Conservation (phyloP, 768 basidiomycete genomes). For the Phylloporus rhodoxanthus region DNA sequence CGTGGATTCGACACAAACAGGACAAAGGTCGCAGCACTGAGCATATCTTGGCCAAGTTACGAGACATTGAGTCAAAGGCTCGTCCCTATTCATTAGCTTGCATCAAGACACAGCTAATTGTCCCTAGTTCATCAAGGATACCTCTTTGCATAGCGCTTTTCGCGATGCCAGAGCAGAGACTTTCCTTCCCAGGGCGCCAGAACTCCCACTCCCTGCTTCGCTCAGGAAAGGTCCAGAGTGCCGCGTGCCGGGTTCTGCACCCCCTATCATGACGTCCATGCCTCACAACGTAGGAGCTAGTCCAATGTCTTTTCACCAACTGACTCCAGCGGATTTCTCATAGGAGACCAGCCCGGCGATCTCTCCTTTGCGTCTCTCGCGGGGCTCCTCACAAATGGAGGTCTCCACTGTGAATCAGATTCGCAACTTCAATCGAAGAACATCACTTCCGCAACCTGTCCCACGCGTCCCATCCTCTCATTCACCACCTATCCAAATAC, state of each 20-base stretch:
- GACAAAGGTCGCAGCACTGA: slow-evolving; percentile 25
- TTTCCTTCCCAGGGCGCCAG: slow-evolving; percentile 21
- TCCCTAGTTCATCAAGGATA: slow-evolving; percentile 27
- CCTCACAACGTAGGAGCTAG: neutral
- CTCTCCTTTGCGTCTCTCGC: slow-evolving; percentile 1
- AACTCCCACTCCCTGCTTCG: slow-evolving; percentile 21
- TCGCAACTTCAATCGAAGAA: neutral
- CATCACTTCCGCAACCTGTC: slow-evolving; percentile 4
- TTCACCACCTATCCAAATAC: slow-evolving; percentile 15
- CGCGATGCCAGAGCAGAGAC: slow-evolving; percentile 31
- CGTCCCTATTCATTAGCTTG: neutral
- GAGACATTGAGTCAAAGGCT: slow-evolving; percentile 27
- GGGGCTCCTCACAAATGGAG: slow-evolving; percentile 1
- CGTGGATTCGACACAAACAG: slow-evolving; percentile 28
- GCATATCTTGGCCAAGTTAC: slow-evolving; percentile 26
- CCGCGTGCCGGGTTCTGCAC: neutral
- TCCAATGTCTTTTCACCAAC: neutral
- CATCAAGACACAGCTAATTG: neutral
- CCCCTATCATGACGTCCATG: neutral
- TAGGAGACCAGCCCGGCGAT: neutral
- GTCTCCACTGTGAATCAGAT: neutral
- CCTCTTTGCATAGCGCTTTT: slow-evolving; percentile 25
- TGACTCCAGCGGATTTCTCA: neutral
- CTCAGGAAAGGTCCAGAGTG: neutral
- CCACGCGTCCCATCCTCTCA: neutral